Base-by-base conservation (phyloP, 73 alveolate genomes). In the Paramecium tetraurelia region DNA sequence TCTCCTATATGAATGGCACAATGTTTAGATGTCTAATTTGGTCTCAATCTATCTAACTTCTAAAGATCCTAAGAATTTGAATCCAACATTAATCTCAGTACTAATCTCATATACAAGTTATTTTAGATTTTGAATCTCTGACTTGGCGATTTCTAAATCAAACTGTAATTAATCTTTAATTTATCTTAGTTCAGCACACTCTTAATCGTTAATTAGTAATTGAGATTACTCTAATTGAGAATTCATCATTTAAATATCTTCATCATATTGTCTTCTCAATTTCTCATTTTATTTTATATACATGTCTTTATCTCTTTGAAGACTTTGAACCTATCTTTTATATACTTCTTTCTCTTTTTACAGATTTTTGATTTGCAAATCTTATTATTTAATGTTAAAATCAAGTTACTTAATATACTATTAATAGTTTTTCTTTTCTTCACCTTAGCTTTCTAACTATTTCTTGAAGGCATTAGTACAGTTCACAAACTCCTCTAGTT, bases 271-370 rank as follows among this genome's bases (percentile, higher is more conserved):
- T 38, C 86, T 72, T 72, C 86, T 72, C 6, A 72, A 72, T 36
- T 72, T 63, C 6, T 72, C 86, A 14, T 72, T 36, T 36, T 72
- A 40, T 20, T 43, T 31, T 9, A 72, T 38, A 72, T 72, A 72
- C 59, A 36, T 36, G 14, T 72, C 86, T 58, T 72, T 72, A 16
- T 72, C 86, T 38, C 59, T 72, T 16, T 33, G 7, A 29, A 72
- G 46, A 72, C 46, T 72, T 72, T 72, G n/a, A 16, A 72, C 59
- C 59, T 72, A 20, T 35, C 86, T 72, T 72, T 72, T 72, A 72
- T 72, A 72, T 5, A 40, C 59, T 72, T 72, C 86, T 72, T 72
- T 72, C 86, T 72, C 86, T 72, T 72, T 72, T 40, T 72, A 36
- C 4, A 72, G 59, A 72, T 72, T 72, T n/a, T 72, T 72, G 5